Evolutionary conservation across 179 eudicot genomes (phyloP), one percentile per base, ranked within the genome.

Genomic region (Vitellaria paradoxa): DNA sequence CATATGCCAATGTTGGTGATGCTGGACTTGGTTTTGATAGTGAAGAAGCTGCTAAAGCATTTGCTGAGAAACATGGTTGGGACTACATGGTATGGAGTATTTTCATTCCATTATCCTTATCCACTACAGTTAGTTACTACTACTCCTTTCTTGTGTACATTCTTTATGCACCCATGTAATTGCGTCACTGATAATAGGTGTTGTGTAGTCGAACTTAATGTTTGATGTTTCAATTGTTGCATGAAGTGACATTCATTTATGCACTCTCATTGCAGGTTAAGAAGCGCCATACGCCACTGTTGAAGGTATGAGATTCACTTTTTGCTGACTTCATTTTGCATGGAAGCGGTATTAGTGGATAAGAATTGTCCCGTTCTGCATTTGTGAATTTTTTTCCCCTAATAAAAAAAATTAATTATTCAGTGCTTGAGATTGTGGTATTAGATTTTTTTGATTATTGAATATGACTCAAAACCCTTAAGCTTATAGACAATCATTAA

Each of bases 1-100:
- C 99, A 65, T 96, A 96, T 85, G 90, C 99, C 68, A 88, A 93
- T 89, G 99, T 96, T 82, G 99, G 99, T 78, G 98, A 96, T 66
- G 68, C 99, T 40, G 98, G 80, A 17, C 79, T 96, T 24, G 79
- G 83, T 82, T 96, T 96, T 76, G 96, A 92, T 17, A 90, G 88
- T 74, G 92, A 83, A 83, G 99, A 91, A 81, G 91, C 89, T 79
- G 98, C 99, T 7, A 86, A 78, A 76, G 76, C 86, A 74, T 96
- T 96, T 86, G 99, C 98, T 15, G 84, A 88, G 84, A 91, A 84
- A 76, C 96, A 96, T 83, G 99, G 99, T 42, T 96, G 99, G 99
- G 94, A 93, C 21, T 96, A 85, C 84, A 80, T 63, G 92, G 99
- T 93, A 86, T 46, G 89, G 9, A 17, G 45, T 72, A 53, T 53